phyloP scores from a whole-genome alignment of 1,284 basidiomycete species.

The Laetiporus sulphureus region DNA sequence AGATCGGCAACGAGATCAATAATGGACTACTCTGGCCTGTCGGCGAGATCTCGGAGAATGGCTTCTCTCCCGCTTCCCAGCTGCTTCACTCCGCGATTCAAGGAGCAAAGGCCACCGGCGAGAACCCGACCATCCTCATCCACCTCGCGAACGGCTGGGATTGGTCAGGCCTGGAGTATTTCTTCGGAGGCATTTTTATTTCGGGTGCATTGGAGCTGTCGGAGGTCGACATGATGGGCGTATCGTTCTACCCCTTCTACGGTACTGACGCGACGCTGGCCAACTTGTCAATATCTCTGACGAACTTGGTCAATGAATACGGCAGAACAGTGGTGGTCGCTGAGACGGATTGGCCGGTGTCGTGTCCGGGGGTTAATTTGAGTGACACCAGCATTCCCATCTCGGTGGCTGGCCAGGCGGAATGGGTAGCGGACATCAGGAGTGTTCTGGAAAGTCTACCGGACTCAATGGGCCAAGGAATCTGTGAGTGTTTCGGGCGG shows the following conservation, averaged over 20 bases:
- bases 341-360: constrained; percentile 59
- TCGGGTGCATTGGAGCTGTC: constrained; percentile 40
- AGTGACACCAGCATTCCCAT: constrained; percentile 44
- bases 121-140: constrained; percentile 45
- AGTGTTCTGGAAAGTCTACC: constrained; percentile 39
- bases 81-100: constrained; percentile 51
- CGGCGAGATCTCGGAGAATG: constrained; percentile 46
- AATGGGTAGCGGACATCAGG: constrained; percentile 47
- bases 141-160: constrained; percentile 66
- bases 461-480: constrained; percentile 37
- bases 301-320: constrained; percentile 39
- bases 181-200: constrained; percentile 47
- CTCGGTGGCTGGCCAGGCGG: constrained; percentile 45
- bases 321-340: constrained; percentile 54
- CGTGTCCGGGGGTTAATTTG: constrained; percentile 39
- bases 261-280: constrained; percentile 46
- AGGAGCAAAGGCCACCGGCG: constrained; percentile 39
- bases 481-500: constrained; percentile 16
- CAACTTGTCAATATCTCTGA: constrained; percentile 44
- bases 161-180: constrained; percentile 36
- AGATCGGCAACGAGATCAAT: constrained; percentile 62
- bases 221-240: constrained; percentile 55
- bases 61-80: constrained; percentile 49
- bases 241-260: constrained; percentile 64
- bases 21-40: constrained; percentile 57